phyloP scores from a whole-genome alignment of 2,329 filamentous ascomycete species.

The Waltergamsia citrina region DNA sequence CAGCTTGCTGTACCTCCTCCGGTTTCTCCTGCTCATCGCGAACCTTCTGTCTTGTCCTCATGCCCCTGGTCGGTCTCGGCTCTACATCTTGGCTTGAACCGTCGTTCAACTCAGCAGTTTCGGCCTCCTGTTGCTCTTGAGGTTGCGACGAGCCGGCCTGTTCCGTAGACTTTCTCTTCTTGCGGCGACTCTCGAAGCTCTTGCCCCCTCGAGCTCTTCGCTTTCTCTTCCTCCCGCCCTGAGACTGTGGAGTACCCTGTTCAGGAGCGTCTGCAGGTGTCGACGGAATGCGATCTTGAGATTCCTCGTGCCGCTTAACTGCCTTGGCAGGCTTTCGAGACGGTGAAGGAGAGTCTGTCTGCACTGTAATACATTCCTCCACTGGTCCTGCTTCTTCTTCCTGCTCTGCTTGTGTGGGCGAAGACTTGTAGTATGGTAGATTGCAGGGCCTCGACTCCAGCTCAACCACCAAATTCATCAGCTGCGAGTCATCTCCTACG shows the following conservation, averaged over 20 bases:
- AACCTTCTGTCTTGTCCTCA: conserved; percentile 3
- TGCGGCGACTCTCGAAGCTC: conserved; percentile 13
- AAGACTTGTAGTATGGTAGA: not conserved
- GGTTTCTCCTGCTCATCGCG: conserved; percentile 1
- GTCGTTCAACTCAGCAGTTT: not conserved
- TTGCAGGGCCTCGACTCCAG: conserved; percentile 24
- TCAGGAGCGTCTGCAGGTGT: conserved; percentile 9
- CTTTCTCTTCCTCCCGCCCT: conserved; percentile 14
- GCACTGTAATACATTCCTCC: conserved; percentile 1
- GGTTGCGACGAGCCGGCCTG: not conserved
- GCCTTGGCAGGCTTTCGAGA: not conserved
- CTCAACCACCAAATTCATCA: conserved; percentile 38
- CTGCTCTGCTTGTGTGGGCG: not conserved
- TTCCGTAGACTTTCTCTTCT: conserved; percentile 17
- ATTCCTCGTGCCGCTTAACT: not conserved
- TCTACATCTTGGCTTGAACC: not conserved
- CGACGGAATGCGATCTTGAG: conserved; percentile 11
- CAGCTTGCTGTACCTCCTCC: conserved; percentile 1
- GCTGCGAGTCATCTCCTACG: conserved; percentile 35
- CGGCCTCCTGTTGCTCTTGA: not conserved
- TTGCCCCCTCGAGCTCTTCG: conserved; percentile 13
- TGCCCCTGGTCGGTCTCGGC: not conserved
- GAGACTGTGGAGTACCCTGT: not conserved
- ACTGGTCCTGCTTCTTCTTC: not conserved
- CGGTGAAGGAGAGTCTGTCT: conserved; percentile 1